Evolutionary conservation across 78 protist species (phyloP).

Genomic region (Cyanophora paradoxa): DNA sequence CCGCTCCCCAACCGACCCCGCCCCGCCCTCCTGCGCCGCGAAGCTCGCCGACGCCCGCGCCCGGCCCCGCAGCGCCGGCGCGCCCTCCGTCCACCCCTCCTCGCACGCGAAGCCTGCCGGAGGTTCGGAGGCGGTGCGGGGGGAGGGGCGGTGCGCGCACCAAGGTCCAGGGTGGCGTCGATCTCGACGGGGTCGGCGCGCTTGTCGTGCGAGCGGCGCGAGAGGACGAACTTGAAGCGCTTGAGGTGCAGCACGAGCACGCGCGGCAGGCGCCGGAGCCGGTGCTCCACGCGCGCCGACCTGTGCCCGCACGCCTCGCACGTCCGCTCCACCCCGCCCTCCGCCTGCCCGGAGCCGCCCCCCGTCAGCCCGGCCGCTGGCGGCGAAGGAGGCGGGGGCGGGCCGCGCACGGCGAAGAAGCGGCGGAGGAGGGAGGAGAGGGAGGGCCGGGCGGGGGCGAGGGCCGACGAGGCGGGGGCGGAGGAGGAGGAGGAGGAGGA

Average conservation of each 20-base stretch:
- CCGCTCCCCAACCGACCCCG: too few species aligned
- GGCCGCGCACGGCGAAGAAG: too few species aligned
- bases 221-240: conserved; percentile 3
- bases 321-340: neutral
- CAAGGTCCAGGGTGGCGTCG: too few species aligned
- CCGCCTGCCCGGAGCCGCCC: too few species aligned
- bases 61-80: neutral
- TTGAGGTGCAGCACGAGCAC: conserved; percentile 8
- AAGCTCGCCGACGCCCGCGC: neutral
- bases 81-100: neutral
- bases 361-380: too few species aligned
- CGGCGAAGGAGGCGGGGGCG: too few species aligned
- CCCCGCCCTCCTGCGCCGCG: too few species aligned
- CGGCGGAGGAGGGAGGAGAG: neutral
- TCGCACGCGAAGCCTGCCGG: neutral
- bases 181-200: too few species aligned
- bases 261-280: neutral
- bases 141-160: too few species aligned
- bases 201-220: neutral
- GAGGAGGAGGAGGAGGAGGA: neutral
- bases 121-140: too few species aligned
- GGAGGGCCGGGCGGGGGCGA: neutral
- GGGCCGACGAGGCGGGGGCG: neutral
- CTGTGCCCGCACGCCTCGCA: neutral
- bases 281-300: neutral